Percentiles rank a stretch among this genome's conserved stretches.
phyloP scores from a whole-genome alignment of 257 asterid genomes.

The Mentha longifolia region DNA sequence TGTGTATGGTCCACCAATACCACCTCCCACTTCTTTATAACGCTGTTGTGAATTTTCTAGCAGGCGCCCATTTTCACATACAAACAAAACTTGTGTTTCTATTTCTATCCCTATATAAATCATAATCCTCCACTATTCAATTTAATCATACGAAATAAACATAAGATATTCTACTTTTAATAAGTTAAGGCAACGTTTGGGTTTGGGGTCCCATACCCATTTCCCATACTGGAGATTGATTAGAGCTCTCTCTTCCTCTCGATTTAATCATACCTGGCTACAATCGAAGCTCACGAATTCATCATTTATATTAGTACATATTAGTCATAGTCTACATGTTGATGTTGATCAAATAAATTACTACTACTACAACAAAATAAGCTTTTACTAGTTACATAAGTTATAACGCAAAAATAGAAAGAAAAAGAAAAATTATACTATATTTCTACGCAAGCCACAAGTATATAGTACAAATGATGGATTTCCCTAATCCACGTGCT shows the following conservation, averaged over 20 bases:
- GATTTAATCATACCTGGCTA: neutral
- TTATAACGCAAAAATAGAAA: too few species aligned
- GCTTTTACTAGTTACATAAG: too few species aligned
- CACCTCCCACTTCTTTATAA: constrained; percentile 26
- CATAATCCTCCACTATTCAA: too few species aligned
- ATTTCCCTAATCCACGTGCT: too few species aligned
- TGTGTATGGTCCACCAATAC: constrained; percentile 40
- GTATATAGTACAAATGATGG: too few species aligned
- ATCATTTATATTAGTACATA: constrained; percentile 5
- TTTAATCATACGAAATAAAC: constrained; percentile 5
- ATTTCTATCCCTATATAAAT: too few species aligned
- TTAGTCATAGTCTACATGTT: neutral
- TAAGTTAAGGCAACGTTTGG: neutral
- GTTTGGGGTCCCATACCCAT: constrained; percentile 27
- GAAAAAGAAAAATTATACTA: too few species aligned
- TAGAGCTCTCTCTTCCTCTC: neutral
- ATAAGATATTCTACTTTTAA: constrained; percentile 25
- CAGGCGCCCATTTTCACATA: constrained; percentile 18
- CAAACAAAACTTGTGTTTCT: constrained; percentile 25
- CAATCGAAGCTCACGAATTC: neutral
- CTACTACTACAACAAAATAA: too few species aligned
- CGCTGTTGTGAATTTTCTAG: constrained; percentile 37
- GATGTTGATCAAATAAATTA: neutral
- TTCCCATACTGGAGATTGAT: neutral
- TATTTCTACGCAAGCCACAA: too few species aligned